These are phyloP conservation scores for Linaria vulgaris DNA, from an alignment of 257 asterid species.

Conservation along the genomic window DNA sequence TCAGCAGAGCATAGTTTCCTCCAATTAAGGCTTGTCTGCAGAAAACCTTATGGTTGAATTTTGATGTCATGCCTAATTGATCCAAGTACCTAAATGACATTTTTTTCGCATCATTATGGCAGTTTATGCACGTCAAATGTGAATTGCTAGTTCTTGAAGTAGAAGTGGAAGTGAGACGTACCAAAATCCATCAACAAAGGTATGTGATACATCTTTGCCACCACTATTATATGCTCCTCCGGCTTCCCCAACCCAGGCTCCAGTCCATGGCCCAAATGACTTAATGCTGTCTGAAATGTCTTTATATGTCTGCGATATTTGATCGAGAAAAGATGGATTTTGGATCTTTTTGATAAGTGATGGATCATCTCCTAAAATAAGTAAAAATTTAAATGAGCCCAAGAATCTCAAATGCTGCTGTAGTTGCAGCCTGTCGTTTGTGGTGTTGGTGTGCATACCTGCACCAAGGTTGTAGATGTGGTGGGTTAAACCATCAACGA, in stretches of 20 bases:
- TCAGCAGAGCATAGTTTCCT: constrained; percentile 79
- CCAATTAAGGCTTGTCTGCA: constrained; percentile 86
- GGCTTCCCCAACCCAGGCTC: constrained; percentile 87
- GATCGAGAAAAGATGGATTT: constrained; percentile 59
- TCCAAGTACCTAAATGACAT: constrained; percentile 69
- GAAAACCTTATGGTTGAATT: constrained; percentile 69
- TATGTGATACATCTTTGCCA: constrained; percentile 66
- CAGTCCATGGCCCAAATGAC: constrained; percentile 54
- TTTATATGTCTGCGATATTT: constrained; percentile 44
- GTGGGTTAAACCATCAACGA: constrained; percentile 73
- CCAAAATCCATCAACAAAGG: constrained; percentile 86
- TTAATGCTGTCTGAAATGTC: constrained; percentile 37
- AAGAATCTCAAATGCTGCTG: not conserved
- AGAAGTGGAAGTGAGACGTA: constrained; percentile 18
- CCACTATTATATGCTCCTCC: constrained; percentile 94
- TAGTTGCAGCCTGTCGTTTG: not conserved
- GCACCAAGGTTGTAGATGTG: constrained; percentile 84
- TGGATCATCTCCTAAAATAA: constrained; percentile 54
- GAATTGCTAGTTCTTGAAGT: not conserved
- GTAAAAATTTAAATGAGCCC: not conserved
- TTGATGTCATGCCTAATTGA: constrained; percentile 86
- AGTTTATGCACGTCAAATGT: not conserved
- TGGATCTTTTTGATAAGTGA: constrained; percentile 57
- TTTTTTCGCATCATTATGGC: not conserved
- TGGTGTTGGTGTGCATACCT: constrained; percentile 40